A percentile compares a stretch with the other conserved stretches of the same genome.
Evolutionary conservation across 805 yeast species (phyloP).

Genomic region (Brettanomyces bruxellensis): DNA sequence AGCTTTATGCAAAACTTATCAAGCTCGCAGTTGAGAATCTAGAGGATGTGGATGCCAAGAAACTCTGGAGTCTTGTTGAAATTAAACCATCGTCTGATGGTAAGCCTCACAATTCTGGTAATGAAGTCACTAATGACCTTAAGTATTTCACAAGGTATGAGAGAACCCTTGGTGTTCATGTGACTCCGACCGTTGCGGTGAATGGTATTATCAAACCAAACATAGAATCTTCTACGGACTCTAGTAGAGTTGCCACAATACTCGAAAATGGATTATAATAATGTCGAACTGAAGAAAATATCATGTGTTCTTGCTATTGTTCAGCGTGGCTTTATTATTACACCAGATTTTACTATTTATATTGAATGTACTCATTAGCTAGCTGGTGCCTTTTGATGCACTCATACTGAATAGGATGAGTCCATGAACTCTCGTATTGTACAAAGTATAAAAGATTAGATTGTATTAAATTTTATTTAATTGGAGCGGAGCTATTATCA

Average conservation of each 20-base stretch:
- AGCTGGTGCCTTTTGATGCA: background rate
- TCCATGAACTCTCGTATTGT: too few species aligned
- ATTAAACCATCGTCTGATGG: constrained; percentile 23
- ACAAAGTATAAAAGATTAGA: too few species aligned
- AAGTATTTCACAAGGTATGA: constrained; percentile 67
- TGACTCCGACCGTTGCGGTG: constrained; percentile 72
- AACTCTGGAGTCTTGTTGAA: constrained; percentile 24
- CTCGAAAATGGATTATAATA: constrained; percentile 23
- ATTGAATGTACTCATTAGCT: background rate
- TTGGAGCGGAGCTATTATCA: too few species aligned
- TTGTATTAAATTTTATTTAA: too few species aligned
- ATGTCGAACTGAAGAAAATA: background rate
- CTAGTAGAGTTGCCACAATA: constrained; percentile 33
- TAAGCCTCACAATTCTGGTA: constrained; percentile 45
- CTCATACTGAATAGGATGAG: background rate
- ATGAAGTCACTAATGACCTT: constrained; percentile 47
- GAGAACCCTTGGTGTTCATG: constrained; percentile 72
- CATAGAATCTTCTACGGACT: constrained; percentile 55
- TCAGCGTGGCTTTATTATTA: background rate
- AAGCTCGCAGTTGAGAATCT: constrained; percentile 31
- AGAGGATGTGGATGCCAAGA: constrained; percentile 26
- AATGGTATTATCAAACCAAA: constrained; percentile 54
- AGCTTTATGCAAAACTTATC: constrained; percentile 46
- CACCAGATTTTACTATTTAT: background rate
- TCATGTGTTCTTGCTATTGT: background rate